Conservation (phyloP, 1,284 basidiomycete species). For the Pseudozyma thailandica region DNA sequence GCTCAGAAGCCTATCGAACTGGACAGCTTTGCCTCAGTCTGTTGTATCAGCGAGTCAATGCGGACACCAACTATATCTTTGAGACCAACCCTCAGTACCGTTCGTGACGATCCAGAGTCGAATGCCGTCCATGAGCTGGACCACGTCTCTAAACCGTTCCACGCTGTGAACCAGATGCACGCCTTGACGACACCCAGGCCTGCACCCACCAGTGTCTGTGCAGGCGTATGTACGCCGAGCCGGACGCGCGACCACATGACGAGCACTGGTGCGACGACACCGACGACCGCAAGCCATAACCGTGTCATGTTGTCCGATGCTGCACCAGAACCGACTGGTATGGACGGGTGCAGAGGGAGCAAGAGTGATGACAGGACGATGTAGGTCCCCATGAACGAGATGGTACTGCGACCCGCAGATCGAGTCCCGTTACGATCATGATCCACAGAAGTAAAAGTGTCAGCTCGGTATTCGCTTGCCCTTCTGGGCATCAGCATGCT, state of each 20-base stretch:
- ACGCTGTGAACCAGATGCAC: conserved; percentile 40
- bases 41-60: conserved; percentile 16
- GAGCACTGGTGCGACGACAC: conserved; percentile 25
- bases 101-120: conserved; percentile 1
- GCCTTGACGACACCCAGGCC: conserved; percentile 41
- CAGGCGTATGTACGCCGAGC: conserved; percentile 47
- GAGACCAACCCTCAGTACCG: conserved; percentile 11
- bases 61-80: conserved; percentile 17
- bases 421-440: neutral
- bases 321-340: conserved; percentile 9
- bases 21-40: conserved; percentile 11
- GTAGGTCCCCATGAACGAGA: conserved; percentile 55
- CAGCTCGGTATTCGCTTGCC: neutral
- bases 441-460: neutral
- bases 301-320: conserved; percentile 23
- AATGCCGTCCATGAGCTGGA: conserved; percentile 1
- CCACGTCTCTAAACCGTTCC: conserved; percentile 33
- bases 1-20: conserved; percentile 4
- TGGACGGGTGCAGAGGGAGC: conserved; percentile 39
- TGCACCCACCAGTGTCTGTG: conserved; percentile 40
- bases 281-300: conserved; percentile 29
- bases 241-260: conserved; percentile 56
- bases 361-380: conserved; percentile 35
- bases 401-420: conserved; percentile 17
- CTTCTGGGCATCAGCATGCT: neutral